Evolutionary conservation across 345 rosid species (phyloP).

Genomic region (Lepidium didymum): DNA sequence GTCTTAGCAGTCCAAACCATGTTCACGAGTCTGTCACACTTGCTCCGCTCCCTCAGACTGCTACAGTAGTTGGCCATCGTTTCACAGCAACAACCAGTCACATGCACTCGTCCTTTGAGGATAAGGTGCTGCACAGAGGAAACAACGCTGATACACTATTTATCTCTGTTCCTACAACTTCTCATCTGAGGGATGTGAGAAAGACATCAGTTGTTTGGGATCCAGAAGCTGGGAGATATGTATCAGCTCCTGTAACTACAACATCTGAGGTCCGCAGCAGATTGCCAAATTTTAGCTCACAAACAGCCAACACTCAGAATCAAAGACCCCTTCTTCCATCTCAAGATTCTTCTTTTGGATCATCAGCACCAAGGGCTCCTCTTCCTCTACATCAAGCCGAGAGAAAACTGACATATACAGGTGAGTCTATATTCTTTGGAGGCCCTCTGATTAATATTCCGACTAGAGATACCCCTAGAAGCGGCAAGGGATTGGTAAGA

Average conservation of each 20-base stretch:
- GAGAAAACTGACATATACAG: conserved; percentile 65
- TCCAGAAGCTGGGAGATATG: conserved; percentile 87
- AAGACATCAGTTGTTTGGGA: conserved; percentile 88
- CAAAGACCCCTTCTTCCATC: conserved; percentile 35
- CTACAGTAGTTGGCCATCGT: conserved; percentile 30
- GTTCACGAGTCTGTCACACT: conserved; percentile 68
- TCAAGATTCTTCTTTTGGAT: conserved; percentile 29
- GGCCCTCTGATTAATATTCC: conserved; percentile 73
- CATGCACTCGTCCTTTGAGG: conserved; percentile 36
- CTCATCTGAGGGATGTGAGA: conserved; percentile 69
- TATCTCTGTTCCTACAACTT: conserved; percentile 55
- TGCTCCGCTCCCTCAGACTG: conserved; percentile 69
- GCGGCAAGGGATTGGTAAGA: conserved; percentile 37
- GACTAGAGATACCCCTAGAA: conserved; percentile 42
- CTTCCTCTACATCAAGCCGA: conserved; percentile 42
- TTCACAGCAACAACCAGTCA: conserved; percentile 29
- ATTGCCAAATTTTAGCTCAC: conserved; percentile 24
- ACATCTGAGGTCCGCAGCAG: conserved; percentile 51
- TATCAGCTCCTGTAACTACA: conserved; percentile 70
- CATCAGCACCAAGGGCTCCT: conserved; percentile 37
- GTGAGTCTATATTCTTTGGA: conserved; percentile 86
- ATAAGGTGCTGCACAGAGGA: conserved; percentile 45
- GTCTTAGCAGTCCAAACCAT: conserved; percentile 81
- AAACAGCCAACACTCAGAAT: conserved; percentile 30
- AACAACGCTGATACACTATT: conserved; percentile 46